These are phyloP conservation scores for Neurospora tetrasperma DNA, from an alignment of 495 filamentous ascomycete species.

Conservation along the genomic window DNA sequence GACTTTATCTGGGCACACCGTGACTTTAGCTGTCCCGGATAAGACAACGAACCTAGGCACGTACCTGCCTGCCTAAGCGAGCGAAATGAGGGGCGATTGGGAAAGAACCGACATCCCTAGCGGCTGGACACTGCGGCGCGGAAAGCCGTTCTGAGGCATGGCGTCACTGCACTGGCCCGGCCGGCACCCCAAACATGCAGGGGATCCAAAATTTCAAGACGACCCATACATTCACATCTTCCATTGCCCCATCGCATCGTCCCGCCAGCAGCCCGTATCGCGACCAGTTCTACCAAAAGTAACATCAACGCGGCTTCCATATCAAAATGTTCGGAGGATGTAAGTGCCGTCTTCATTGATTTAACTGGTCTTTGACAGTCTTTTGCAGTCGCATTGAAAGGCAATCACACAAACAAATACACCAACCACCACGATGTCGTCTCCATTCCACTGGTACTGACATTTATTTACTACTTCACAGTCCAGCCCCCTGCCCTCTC, in stretches of 20 bases:
- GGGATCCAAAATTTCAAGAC: neutral
- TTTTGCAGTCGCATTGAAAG: neutral
- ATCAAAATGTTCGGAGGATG: constrained; percentile 39
- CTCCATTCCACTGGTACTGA: neutral
- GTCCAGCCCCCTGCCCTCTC: constrained; percentile 42
- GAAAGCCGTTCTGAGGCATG: neutral
- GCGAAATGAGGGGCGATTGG: neutral
- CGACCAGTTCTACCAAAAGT: neutral
- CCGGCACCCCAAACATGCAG: neutral
- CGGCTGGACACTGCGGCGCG: neutral
- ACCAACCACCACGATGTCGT: neutral
- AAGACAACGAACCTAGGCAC: neutral
- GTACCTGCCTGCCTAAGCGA: neutral
- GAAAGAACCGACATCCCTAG: neutral
- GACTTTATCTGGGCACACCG: no score
- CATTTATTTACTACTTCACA: neutral
- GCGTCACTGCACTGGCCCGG: neutral
- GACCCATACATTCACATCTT: neutral
- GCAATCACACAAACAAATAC: constrained; percentile 8
- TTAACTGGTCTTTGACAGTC: no score
- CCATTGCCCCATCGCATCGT: neutral
- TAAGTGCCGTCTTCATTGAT: constrained; percentile 12
- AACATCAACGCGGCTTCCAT: neutral
- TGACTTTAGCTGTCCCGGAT: no score
- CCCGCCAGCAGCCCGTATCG: neutral